Evolutionary conservation across 176 grass and related monocot species (phyloP), one percentile per base, ranked within the genome.

Genomic region (Oryza meyeriana): DNA sequence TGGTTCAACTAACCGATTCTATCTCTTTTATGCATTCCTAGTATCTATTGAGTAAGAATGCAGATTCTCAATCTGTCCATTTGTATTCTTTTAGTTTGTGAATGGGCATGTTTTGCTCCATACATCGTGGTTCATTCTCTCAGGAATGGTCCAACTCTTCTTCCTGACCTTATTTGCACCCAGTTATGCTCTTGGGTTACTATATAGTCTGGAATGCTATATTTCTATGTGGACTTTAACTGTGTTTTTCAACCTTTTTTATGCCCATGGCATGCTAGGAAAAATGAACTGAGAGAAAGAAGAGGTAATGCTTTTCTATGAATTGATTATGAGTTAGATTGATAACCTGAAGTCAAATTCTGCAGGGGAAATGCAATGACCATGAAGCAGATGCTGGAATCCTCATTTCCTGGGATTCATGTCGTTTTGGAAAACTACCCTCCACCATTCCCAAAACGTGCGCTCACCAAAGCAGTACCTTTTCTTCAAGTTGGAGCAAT

Each of bases 281-380:
- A 63, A 71, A 22, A 8, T 20, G 11, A 33, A 57, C 24, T 33
- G 12, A 75, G 18, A 39, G 6, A 64, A 64, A 87, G 27, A 66
- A 75, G 12, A 28, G 10, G 8, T 20, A 36, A 31, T 67, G 50
- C 36, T 28, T 33, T 71, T 7, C 1, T 35, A n/a, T 72, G 38
- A 57, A 65, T 66, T 32, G 38, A 59, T 6, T 65, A n/a, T 27
- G 48, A 26, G 12, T 18, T 33, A 75, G 6, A 67, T 34, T 31
- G 26, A 75, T 84, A 79, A 75, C 57, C 76, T 76, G 8, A 20
- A 67, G 28, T 69, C 30, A 44, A 76, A 79, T 79, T 85, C 14
- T 91, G 77, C 69, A 98, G 96, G 89, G 96, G 96, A 36, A 98
- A 12, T 82, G 96, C 96, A 76, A 84, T 98, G 84, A 98, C 91